Evolutionary conservation across 2,329 filamentous ascomycete species (phyloP), one percentile per base, ranked within the genome.

Genomic region (Sphaerostilbella broomeana): DNA sequence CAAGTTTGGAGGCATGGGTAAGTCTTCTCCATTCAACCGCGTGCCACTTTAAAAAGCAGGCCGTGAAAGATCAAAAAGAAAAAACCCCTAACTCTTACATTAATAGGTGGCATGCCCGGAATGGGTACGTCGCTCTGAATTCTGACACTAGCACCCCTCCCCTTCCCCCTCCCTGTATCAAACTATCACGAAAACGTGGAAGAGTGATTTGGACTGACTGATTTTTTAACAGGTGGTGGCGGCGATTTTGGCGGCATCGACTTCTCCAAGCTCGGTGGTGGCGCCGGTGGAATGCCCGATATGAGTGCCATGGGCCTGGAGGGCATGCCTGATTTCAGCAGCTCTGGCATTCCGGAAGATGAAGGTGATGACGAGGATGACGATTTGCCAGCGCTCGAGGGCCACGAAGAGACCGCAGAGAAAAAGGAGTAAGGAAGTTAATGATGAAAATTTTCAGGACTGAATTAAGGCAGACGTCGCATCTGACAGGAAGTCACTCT

Each of bases 241-340:
- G 80, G 79, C 51, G 86, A 87, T 63, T 86, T 92, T 49, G 80
- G 84, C 55, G 86, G 85, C 55, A 92, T 95, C 59, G 88, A 94
- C 68, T 94, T 94, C 79, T 92, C 85, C 56, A 94, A 94, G 74
- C 81, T 94, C 47, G 82, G 81, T 48, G 81, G 73, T 47, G 77
- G 72, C 49, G 77, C 45, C 13, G 47, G 43, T 24, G 55, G 49
- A 38, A 54, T 57, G 54, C 50, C 50, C 28, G 55, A 53, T 41
- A 48, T 58, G 38, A 43, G 47, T 39, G 43, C 43, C 35, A 79
- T 79, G 70, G 75, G 72, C 41, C 28, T 40, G 21, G 47, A 42
- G 16, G 76, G 71, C 46, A 75, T 76, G 69, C 72, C 70, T 33
- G 77, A 75, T 49, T 83, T 84, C 78, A 68, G 67, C 24, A 67